These are phyloP conservation scores for Dryadomyces quercus-mongolicae DNA, from an alignment of 2,329 filamentous ascomycete species.

Conservation along the genomic window DNA sequence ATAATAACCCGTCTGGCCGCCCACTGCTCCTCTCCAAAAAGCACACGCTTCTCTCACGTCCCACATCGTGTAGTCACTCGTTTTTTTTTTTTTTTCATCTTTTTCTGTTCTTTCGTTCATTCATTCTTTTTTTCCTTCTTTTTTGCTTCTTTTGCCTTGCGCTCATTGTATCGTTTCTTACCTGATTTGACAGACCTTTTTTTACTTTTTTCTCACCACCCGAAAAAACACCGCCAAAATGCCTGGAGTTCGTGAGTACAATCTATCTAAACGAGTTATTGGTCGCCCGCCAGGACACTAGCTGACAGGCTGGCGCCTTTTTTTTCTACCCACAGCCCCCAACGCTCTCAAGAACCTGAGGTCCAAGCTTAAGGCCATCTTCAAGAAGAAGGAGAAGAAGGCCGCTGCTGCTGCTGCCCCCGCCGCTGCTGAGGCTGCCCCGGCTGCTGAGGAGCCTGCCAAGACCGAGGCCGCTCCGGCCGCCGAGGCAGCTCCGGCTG, in stretches of 20 bases:
- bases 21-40: background rate
- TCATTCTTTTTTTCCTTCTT: too few relatives aligned
- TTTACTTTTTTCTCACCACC: background rate
- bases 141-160: too few relatives aligned
- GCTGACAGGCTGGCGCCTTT: background rate
- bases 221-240: constrained; percentile 25
- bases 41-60: background rate
- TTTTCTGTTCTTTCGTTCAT: background rate
- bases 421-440: background rate
- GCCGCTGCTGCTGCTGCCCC: constrained; percentile 14
- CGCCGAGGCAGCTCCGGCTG: constrained; percentile 14
- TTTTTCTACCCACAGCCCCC: constrained; percentile 23
- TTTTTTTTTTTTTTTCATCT: background rate
- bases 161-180: too few relatives aligned
- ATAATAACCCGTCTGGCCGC: background rate
- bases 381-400: constrained; percentile 31
- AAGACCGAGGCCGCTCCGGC: constrained; percentile 4
- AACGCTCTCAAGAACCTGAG: constrained; percentile 42
- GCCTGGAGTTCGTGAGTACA: constrained; percentile 39
- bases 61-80: background rate
- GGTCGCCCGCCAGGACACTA: too few relatives aligned
- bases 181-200: background rate
- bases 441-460: constrained; percentile 4
- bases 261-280: too few relatives aligned
- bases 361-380: constrained; percentile 40